These are phyloP conservation scores for Candida glucosophila DNA, from an alignment of 1,139 yeast species.

Conservation along the genomic window DNA sequence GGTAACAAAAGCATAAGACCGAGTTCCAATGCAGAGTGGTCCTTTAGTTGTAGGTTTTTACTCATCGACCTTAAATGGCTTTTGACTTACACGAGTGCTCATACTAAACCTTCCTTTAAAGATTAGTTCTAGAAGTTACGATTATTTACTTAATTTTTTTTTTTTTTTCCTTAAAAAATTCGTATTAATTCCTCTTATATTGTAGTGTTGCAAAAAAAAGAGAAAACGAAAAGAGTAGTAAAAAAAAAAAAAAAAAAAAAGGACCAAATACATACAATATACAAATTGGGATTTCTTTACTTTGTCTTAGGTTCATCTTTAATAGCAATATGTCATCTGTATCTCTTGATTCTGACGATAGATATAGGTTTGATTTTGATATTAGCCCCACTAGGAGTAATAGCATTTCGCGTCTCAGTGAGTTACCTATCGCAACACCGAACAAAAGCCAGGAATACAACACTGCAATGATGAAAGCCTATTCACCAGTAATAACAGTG, in stretches of 20 bases:
- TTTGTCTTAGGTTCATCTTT: no score
- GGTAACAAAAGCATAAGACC: slow-evolving; percentile 73
- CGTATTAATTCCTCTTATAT: no score
- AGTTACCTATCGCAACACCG: no score
- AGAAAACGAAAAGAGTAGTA: neutral
- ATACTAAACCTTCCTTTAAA: slow-evolving; percentile 9
- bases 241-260: no score
- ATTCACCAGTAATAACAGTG: slow-evolving; percentile 3
- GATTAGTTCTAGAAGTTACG: no score
- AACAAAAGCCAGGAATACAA: slow-evolving; percentile 2
- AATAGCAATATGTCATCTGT: slow-evolving; percentile 4
- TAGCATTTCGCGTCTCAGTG: no score
- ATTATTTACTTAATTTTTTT: no score
- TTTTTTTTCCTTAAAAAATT: no score
- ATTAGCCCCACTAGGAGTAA: slow-evolving; percentile 2
- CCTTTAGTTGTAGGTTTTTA: slow-evolving; percentile 76
- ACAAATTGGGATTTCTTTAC: no score
- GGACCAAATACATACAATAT: no score
- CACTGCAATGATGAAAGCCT: slow-evolving; percentile 1
- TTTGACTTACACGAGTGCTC: slow-evolving; percentile 33
- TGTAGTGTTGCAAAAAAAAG: no score
- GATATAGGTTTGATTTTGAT: slow-evolving; percentile 1
- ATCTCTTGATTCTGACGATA: slow-evolving; percentile 2
- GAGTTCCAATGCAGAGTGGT: slow-evolving; percentile 79
- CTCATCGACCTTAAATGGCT: slow-evolving; percentile 63